Percentiles rank a stretch among this genome's conserved stretches.
Conservation (phyloP, 768 basidiomycete species). For the Mrakia frigida region DNA sequence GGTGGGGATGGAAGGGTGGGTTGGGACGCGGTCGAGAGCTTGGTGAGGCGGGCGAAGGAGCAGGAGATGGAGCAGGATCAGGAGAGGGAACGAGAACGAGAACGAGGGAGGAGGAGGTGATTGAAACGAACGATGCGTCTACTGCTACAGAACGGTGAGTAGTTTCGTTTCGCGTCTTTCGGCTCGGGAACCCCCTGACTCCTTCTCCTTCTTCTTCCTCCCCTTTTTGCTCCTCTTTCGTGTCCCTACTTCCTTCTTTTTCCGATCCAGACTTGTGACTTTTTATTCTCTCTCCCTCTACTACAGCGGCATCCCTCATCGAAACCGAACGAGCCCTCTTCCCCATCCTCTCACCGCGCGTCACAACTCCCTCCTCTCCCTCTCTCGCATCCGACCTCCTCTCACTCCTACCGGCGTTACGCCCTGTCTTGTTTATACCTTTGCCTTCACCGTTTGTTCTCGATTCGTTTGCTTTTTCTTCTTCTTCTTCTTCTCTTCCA, state of each 20-base stretch:
- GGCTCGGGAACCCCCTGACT: background rate
- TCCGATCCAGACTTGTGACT: too few species aligned
- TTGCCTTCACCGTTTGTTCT: background rate
- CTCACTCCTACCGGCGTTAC: background rate
- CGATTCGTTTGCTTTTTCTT: background rate
- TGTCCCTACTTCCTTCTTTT: background rate
- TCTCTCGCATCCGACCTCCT: background rate
- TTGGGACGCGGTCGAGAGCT: background rate
- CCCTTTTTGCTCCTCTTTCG: background rate
- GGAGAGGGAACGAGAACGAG: too few species aligned
- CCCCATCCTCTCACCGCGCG: too few species aligned
- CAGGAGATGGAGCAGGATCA: background rate
- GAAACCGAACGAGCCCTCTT: too few species aligned
- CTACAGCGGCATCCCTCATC: too few species aligned
- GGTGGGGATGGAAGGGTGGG: background rate
- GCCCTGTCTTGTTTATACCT: too few species aligned
- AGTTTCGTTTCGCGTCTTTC: background rate
- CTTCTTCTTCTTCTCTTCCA: background rate
- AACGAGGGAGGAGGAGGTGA: too few species aligned
- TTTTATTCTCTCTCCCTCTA: too few species aligned
- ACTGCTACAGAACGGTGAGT: background rate
- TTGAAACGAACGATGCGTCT: too few species aligned
- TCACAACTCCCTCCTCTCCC: background rate
- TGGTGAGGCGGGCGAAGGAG: background rate
- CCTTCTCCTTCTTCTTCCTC: background rate